phyloP scores from a whole-genome alignment of 2,329 filamentous ascomycete genomes.

The Fusarium irregulare region DNA sequence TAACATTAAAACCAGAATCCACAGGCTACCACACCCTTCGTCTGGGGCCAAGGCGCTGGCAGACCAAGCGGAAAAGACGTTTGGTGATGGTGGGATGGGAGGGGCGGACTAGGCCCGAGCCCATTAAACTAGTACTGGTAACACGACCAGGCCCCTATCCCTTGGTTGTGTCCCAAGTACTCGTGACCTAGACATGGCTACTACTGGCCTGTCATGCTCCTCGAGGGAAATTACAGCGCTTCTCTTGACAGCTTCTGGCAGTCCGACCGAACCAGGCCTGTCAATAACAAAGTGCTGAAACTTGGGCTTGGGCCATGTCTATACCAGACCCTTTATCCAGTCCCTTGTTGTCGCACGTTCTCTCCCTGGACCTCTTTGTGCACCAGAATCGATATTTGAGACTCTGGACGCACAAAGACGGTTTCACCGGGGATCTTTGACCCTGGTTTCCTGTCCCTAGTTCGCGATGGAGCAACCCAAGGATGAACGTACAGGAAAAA shows the following conservation, averaged over 20 bases:
- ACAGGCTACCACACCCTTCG: constrained; percentile 18
- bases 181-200: constrained; percentile 29
- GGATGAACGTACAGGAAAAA: constrained; percentile 20
- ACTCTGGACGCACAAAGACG: constrained; percentile 28
- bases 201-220: constrained; percentile 18
- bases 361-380: constrained; percentile 17
- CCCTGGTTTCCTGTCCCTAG: constrained; percentile 29
- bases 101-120: constrained; percentile 22
- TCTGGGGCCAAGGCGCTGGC: constrained; percentile 15
- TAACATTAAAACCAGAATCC: constrained; percentile 2
- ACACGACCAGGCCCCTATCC: constrained; percentile 15
- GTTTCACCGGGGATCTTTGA: constrained; percentile 31
- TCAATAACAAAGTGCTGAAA: constrained; percentile 28
- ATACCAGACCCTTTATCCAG: constrained; percentile 20
- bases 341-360: constrained; percentile 18
- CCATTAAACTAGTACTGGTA: constrained; percentile 35
- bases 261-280: constrained; percentile 31
- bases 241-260: constrained; percentile 38
- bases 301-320: constrained; percentile 22
- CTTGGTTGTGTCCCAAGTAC: constrained; percentile 36
- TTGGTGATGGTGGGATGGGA: constrained; percentile 34
- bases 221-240: constrained; percentile 40
- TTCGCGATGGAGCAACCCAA: constrained; percentile 8
- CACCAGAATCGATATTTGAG: constrained; percentile 18
- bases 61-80: constrained; percentile 18